Conservation (phyloP, 2,329 filamentous ascomycete species). For the Penicillium sp. region DNA sequence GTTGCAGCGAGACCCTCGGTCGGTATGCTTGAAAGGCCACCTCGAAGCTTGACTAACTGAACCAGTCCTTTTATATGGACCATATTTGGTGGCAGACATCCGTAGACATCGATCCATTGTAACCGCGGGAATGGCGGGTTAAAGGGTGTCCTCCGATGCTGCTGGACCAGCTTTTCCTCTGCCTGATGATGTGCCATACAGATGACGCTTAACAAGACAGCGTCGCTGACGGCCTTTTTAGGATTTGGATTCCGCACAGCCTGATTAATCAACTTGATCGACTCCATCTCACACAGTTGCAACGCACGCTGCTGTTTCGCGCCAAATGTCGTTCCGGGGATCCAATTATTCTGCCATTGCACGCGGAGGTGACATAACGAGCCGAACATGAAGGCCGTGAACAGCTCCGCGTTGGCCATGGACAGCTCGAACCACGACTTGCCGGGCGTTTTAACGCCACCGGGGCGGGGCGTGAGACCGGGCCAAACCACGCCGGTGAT, state of each 20-base stretch:
- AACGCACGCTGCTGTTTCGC: conserved; percentile 26
- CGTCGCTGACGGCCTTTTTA: conserved; percentile 31
- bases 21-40: conserved; percentile 38
- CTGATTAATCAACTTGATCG: conserved; percentile 38
- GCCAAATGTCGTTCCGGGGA: conserved; percentile 21
- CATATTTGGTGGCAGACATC: conserved; percentile 35
- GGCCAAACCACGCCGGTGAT: conserved; percentile 32
- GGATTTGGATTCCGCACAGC: conserved; percentile 33
- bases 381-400: conserved; percentile 34
- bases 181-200: conserved; percentile 37
- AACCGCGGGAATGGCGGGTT: conserved; percentile 36
- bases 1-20: conserved; percentile 39
- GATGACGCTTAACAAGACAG: conserved; percentile 38
- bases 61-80: conserved; percentile 37
- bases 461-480: conserved; percentile 22
- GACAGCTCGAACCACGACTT: conserved; percentile 34
- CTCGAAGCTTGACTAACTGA: conserved; percentile 38
- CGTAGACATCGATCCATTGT: conserved; percentile 42
- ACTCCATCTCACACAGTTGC: conserved; percentile 32
- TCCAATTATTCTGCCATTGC: conserved; percentile 29
- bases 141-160: conserved; percentile 27
- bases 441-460: conserved; percentile 2
- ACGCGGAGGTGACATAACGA: conserved; percentile 36
- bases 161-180: conserved; percentile 16
- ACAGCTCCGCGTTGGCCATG: conserved; percentile 29